These are phyloP conservation scores for Elsinoe batatas DNA, from an alignment of 2,329 filamentous ascomycete genomes.

Conservation along the genomic window DNA sequence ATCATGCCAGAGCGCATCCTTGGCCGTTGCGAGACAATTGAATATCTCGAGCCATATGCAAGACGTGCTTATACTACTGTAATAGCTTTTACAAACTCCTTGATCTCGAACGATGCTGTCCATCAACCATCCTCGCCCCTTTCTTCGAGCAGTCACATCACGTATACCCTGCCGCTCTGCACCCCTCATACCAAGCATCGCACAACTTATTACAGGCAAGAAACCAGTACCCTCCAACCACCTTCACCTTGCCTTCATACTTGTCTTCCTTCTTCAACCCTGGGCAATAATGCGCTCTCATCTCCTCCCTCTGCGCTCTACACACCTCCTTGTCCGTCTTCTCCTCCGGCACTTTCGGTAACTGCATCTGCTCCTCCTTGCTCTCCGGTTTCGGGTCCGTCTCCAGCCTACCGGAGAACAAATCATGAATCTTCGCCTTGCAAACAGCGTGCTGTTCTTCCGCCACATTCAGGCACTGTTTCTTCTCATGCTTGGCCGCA, in stretches of 20 bases:
- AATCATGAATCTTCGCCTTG: not conserved
- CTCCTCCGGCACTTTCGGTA: slow-evolving; percentile 7
- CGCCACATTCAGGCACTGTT: not conserved
- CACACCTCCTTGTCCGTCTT: slow-evolving; percentile 9
- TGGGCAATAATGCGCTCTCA: not conserved
- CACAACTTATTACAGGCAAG: not conserved
- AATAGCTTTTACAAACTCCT: too few relatives aligned
- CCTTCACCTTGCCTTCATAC: not conserved
- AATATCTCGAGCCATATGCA: too few relatives aligned
- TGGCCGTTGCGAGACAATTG: too few relatives aligned
- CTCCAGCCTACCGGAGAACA: not conserved
- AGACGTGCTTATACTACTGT: too few relatives aligned
- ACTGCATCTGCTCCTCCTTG: slow-evolving; percentile 13
- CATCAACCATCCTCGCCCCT: not conserved
- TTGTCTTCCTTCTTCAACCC: not conserved
- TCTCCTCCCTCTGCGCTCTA: not conserved
- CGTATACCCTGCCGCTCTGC: not conserved
- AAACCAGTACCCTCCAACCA: not conserved
- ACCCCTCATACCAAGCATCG: slow-evolving; percentile 1
- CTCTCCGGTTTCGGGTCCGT: slow-evolving; percentile 6
- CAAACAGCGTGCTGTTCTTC: not conserved
- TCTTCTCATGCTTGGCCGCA: not conserved
- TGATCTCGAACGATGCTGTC: not conserved
- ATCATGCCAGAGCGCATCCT: not conserved
- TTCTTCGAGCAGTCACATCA: not conserved